These are phyloP conservation scores for Strobilomyces confusus DNA, from an alignment of 768 basidiomycete species.

Conservation along the genomic window DNA sequence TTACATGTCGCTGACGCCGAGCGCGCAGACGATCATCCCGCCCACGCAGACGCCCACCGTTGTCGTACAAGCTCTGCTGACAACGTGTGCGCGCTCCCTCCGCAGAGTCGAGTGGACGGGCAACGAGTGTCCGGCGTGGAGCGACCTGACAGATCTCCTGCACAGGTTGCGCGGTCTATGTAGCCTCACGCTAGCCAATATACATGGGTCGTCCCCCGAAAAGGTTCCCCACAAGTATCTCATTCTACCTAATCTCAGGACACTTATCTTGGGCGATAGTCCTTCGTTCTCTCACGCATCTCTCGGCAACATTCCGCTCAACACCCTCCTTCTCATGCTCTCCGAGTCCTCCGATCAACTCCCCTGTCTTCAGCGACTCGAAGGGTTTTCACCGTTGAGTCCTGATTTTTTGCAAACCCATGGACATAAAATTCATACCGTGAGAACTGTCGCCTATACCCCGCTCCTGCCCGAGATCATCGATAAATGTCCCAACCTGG, in stretches of 20 bases:
- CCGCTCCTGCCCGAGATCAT: constrained; percentile 37
- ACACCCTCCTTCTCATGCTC: constrained; percentile 38
- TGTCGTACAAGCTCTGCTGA: constrained; percentile 33
- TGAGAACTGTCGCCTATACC: constrained; percentile 35
- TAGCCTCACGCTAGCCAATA: constrained; percentile 40
- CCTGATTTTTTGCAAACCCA: constrained; percentile 39
- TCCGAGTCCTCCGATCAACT: constrained; percentile 33
- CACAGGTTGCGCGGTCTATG: constrained; percentile 31
- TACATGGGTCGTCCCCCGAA: constrained; percentile 32
- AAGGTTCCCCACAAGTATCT: constrained; percentile 21
- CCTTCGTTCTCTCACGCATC: constrained; percentile 31
- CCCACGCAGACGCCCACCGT: constrained; percentile 28
- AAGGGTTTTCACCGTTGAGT: constrained; percentile 41
- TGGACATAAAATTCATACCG: constrained; percentile 38
- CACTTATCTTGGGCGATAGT: constrained; percentile 39
- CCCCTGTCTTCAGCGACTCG: constrained; percentile 40
- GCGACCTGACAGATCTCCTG: constrained; percentile 37
- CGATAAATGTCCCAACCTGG: constrained; percentile 38
- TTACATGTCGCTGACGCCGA: constrained; percentile 23
- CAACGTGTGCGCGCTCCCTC: constrained; percentile 33
- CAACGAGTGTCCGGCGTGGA: constrained; percentile 40
- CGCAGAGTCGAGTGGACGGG: constrained; percentile 44
- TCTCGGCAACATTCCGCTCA: constrained; percentile 35
- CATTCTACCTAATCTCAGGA: constrained; percentile 36
- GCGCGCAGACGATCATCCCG: constrained; percentile 18